These are phyloP conservation scores for Copromyces sp. DNA, from an alignment of 495 filamentous ascomycete species.

Conservation along the genomic window DNA sequence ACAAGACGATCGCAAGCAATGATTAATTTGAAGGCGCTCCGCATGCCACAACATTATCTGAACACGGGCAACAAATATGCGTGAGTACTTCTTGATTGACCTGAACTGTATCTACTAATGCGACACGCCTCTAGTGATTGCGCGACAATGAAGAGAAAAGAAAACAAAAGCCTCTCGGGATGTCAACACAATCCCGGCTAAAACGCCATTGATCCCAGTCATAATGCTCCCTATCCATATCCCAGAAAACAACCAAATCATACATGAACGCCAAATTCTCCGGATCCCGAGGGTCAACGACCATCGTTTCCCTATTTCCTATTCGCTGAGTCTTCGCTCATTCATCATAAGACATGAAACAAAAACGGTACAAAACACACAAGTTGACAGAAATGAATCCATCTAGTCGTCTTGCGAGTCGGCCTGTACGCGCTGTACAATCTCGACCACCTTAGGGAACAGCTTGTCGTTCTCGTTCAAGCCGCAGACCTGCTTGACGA, in stretches of 20 bases:
- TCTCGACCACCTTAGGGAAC: slow-evolving; percentile 56
- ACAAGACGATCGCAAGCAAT: not conserved
- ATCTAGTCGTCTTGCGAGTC: slow-evolving; percentile 31
- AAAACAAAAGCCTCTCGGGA: not conserved
- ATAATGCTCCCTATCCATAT: not conserved
- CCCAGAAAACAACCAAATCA: not conserved
- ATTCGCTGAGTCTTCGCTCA: not conserved
- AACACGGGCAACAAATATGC: not conserved
- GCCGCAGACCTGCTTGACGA: slow-evolving; percentile 62
- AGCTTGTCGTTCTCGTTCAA: slow-evolving; percentile 62
- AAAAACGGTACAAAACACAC: not conserved
- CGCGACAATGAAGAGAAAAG: not conserved
- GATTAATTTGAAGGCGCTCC: not conserved
- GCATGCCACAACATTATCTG: not conserved
- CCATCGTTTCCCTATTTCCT: not conserved
- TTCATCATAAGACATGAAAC: not conserved
- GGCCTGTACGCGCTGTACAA: slow-evolving; percentile 70
- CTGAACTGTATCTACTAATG: not conserved
- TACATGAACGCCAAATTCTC: slow-evolving; percentile 2
- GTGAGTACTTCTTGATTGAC: not conserved
- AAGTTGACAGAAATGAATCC: not conserved
- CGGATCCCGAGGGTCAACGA: not conserved
- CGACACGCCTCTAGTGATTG: not conserved
- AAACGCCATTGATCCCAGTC: not conserved
- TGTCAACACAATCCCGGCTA: not conserved